Evolutionary conservation across 2,329 filamentous ascomycete species (phyloP).

Genomic region (Neopestalotiopsis rosae): DNA sequence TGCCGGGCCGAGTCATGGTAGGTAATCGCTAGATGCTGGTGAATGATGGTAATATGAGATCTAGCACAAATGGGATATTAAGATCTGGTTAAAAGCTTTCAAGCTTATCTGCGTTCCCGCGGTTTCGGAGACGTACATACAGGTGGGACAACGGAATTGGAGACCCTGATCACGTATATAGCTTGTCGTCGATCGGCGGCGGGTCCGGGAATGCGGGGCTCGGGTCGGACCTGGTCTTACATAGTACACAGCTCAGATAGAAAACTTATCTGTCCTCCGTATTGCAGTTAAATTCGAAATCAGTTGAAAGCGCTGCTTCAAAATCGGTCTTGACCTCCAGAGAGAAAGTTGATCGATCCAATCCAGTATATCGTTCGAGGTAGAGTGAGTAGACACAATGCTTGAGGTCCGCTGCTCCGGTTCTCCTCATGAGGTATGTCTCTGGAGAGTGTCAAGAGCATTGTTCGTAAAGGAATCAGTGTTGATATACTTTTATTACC

Average conservation of each 20-base stretch:
- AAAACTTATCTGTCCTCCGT: neutral
- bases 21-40: neutral
- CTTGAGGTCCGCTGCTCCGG: conserved; percentile 23
- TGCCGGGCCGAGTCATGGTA: neutral
- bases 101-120: neutral
- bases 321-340: neutral
- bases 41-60: neutral
- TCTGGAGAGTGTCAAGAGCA: conserved; percentile 23
- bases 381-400: neutral
- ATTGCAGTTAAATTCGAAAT: neutral
- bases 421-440: conserved; percentile 22
- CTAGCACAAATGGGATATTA: neutral
- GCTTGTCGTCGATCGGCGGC: neutral
- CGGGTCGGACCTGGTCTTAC: neutral
- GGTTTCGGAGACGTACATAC: neutral
- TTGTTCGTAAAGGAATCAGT: too few relatives aligned
- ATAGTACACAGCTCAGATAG: neutral
- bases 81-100: neutral
- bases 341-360: neutral
- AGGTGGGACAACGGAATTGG: neutral
- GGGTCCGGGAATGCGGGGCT: neutral
- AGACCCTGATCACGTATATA: conserved; percentile 1
- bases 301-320: neutral
- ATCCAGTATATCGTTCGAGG: neutral
- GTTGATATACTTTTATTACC: conserved; percentile 19